Conservation (phyloP, 2,329 filamentous ascomycete species). For the Monilinia polystroma region DNA sequence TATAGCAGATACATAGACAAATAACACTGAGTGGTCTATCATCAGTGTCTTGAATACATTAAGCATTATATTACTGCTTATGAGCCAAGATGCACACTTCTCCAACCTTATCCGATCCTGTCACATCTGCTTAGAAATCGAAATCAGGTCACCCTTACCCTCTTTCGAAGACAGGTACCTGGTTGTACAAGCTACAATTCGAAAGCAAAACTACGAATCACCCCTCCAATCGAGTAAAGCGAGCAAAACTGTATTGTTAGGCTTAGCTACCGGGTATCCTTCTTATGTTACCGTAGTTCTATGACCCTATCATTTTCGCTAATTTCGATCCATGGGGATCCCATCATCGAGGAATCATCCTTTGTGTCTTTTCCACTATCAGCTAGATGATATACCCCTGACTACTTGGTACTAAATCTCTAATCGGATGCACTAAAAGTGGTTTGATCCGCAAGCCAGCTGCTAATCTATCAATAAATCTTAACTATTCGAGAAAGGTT, state of each 20-base stretch:
- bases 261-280: conserved; percentile 9
- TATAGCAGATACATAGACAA: neutral
- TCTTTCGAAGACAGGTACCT: conserved; percentile 3
- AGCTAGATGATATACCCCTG: conserved; percentile 13
- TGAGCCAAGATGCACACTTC: neutral
- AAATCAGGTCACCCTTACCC: conserved; percentile 1
- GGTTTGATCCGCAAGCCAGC: conserved; percentile 6
- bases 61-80: conserved; percentile 17
- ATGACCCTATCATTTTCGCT: neutral
- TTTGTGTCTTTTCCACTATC: neutral
- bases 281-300: neutral
- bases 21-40: conserved; percentile 3
- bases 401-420: conserved; percentile 14
- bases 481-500: conserved; percentile 9
- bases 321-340: conserved; percentile 14
- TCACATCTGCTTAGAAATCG: conserved; percentile 13
- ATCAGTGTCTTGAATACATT: conserved; percentile 1
- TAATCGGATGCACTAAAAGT: neutral
- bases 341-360: neutral
- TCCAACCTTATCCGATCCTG: conserved; percentile 15
- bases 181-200: conserved; percentile 2
- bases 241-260: conserved; percentile 2
- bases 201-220: neutral
- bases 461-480: conserved; percentile 15
- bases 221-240: conserved; percentile 5